Percentiles rank a stretch among this genome's conserved stretches.
Evolutionary conservation across 2,329 filamentous ascomycete species (phyloP).

Genomic region (Colletotrichum melonis): DNA sequence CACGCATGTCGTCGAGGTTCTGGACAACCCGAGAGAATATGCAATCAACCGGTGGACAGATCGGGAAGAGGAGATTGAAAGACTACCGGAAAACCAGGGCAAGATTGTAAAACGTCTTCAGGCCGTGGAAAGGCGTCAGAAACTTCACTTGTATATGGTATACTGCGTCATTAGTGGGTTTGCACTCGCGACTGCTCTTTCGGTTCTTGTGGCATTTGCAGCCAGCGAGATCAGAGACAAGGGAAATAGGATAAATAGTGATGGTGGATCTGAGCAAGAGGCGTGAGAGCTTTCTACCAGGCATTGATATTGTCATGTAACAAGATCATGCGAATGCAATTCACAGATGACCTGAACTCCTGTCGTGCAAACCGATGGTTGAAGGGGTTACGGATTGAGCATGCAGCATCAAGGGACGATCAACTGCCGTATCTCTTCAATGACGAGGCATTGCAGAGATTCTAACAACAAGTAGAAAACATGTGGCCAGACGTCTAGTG

Average conservation of each 20-base stretch:
- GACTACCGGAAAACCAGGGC: rapidly evolving
- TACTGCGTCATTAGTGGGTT: background rate
- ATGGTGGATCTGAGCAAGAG: too few species aligned
- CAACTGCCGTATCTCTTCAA: too few species aligned
- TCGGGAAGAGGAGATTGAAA: background rate
- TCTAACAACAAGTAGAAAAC: too few species aligned
- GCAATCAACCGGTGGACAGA: background rate
- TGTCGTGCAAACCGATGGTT: too few species aligned
- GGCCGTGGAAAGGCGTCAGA: background rate
- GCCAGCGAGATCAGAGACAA: background rate
- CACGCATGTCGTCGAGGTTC: background rate
- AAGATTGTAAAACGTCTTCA: rapidly evolving
- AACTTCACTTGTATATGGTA: background rate
- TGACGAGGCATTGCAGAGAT: too few species aligned
- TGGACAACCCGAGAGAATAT: background rate
- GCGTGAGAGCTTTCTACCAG: too few species aligned
- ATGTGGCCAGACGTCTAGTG: background rate
- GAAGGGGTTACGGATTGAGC: too few species aligned
- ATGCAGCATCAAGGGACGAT: too few species aligned
- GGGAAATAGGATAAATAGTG: too few species aligned
- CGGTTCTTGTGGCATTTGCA: background rate
- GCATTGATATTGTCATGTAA: too few species aligned
- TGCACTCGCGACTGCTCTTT: background rate
- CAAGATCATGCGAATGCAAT: too few species aligned
- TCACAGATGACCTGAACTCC: too few species aligned